A percentile compares a stretch with the other conserved stretches of the same genome.
phyloP scores from a whole-genome alignment of 192 early-diverging fungal species.

The Backusella parvicylindrica region DNA sequence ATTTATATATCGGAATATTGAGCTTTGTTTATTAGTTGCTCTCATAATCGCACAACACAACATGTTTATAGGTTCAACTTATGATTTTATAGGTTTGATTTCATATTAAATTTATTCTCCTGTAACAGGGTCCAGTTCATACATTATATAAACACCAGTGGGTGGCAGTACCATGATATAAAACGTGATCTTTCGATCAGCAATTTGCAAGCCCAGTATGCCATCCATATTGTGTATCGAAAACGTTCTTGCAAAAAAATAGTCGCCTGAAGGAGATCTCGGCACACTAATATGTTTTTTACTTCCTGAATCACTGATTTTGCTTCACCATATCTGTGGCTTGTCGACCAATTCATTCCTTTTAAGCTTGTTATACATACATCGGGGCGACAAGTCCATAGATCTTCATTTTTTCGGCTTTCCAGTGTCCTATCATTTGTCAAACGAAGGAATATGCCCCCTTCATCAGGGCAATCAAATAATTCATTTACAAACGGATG shows the following conservation, averaged over 20 bases:
- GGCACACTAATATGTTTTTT: background rate
- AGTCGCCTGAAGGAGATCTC: background rate
- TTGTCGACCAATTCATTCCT: background rate
- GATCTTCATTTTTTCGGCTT: background rate
- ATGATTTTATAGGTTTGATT: too few species aligned
- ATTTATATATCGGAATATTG: too few species aligned
- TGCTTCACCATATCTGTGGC: background rate
- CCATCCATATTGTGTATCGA: slow-evolving; percentile 5
- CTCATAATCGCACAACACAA: too few species aligned
- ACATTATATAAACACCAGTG: slow-evolving; percentile 3
- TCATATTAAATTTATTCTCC: too few species aligned
- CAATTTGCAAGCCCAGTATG: background rate
- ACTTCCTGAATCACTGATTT: background rate
- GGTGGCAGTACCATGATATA: slow-evolving; percentile 16
- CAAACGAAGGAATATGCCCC: background rate
- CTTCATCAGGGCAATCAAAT: background rate
- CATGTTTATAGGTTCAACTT: too few species aligned
- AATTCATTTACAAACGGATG: slow-evolving; percentile 8
- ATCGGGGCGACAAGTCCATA: background rate
- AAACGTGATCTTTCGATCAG: background rate
- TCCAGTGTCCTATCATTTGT: slow-evolving; percentile 4
- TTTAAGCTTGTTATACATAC: background rate
- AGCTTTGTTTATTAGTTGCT: too few species aligned
- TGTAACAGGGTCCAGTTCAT: slow-evolving; percentile 7
- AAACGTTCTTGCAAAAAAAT: slow-evolving; percentile 1